Conservation (phyloP, 306 rosid genomes). For the Vachellia pachyceras region DNA sequence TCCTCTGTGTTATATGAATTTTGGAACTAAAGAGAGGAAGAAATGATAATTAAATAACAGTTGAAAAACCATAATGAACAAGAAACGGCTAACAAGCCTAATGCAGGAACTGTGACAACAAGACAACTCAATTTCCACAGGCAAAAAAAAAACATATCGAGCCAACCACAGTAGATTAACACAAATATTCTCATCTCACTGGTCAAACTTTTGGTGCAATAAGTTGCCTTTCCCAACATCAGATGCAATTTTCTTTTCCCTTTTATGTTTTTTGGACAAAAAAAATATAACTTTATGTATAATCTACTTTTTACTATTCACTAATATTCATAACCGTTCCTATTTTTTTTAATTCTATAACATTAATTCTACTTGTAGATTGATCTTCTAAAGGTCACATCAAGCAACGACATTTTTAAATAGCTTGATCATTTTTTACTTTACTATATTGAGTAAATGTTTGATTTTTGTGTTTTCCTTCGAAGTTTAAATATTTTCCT, state of each 20-base stretch:
- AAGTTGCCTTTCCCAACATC: constrained; percentile 11
- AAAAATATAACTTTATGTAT: neutral
- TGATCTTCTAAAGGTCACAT: neutral
- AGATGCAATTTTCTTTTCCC: constrained; percentile 12
- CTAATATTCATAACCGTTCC: neutral
- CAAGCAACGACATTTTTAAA: neutral
- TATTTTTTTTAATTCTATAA: neutral
- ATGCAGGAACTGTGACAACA: constrained; percentile 19
- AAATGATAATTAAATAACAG: constrained; percentile 37
- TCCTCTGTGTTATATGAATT: constrained; percentile 55
- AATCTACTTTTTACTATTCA: neutral
- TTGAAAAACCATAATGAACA: constrained; percentile 20
- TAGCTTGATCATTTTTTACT: neutral
- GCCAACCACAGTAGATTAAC: neutral
- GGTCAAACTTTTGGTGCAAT: constrained; percentile 25
- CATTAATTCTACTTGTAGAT: neutral
- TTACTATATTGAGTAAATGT: neutral
- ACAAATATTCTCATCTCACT: constrained; percentile 13
- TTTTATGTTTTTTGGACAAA: neutral
- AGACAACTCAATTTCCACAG: constrained; percentile 19
- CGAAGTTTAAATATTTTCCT: neutral
- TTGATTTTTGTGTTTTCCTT: neutral
- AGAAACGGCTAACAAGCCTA: constrained; percentile 17
- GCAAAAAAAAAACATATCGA: neutral
- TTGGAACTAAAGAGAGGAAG: constrained; percentile 53